A percentile compares a stretch with the other conserved stretches of the same genome.
Evolutionary conservation across 108 stramenopile species (phyloP).

Genomic region (Bacterosira constricta): DNA sequence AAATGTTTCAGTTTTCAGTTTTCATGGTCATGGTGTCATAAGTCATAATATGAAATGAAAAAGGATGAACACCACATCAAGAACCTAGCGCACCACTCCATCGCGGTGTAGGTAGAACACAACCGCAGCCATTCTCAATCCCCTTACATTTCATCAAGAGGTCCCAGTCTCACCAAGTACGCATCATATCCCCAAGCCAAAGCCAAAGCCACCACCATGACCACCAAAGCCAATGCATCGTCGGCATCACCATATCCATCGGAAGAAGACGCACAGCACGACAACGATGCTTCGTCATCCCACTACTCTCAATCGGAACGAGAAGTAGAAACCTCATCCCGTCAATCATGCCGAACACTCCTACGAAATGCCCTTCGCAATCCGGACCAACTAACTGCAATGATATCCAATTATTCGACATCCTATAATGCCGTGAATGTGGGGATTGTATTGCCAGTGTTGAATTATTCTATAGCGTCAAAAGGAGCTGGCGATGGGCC

Average conservation of each 20-base stretch:
- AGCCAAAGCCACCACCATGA: not conserved
- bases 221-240: not conserved
- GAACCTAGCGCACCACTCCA: too few relatives aligned
- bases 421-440: constrained; percentile 92
- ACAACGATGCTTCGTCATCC: not conserved
- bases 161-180: not conserved
- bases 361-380: constrained; percentile 21
- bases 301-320: not conserved
- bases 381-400: constrained; percentile 67
- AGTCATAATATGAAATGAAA: too few relatives aligned
- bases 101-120: not conserved
- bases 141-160: not conserved
- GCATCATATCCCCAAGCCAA: not conserved
- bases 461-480: constrained; percentile 36
- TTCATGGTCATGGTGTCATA: too few relatives aligned
- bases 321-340: not conserved
- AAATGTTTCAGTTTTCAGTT: too few relatives aligned
- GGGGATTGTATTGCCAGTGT: constrained; percentile 74
- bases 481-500: constrained; percentile 1
- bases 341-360: not conserved
- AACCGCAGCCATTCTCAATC: not conserved
- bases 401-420: constrained; percentile 88
- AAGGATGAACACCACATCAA: too few relatives aligned
- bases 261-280: not conserved
- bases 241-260: not conserved